phyloP scores from a whole-genome alignment of 768 basidiomycete species.

The Trametes cingulata region DNA sequence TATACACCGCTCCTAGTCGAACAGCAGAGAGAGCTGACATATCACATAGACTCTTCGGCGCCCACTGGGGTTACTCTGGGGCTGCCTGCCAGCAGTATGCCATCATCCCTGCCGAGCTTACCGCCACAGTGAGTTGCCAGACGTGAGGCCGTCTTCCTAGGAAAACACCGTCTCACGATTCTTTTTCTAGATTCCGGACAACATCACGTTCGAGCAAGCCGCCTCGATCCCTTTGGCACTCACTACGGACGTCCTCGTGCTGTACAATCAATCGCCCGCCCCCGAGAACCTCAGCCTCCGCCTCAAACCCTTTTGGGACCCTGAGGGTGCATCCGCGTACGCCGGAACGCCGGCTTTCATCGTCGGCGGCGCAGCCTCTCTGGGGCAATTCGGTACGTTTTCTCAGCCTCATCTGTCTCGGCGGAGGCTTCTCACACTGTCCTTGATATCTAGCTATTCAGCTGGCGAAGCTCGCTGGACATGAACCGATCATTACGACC shows the following conservation, averaged over 20 bases:
- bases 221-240: constrained; percentile 33
- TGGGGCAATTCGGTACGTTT: constrained; percentile 27
- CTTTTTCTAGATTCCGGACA: constrained; percentile 27
- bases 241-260: background rate
- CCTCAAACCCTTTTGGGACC: constrained; percentile 13
- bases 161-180: background rate
- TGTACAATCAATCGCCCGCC: background rate
- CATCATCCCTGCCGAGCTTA: constrained; percentile 26
- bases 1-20: background rate
- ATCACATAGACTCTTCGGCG: constrained; percentile 22
- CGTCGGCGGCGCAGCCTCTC: constrained; percentile 23
- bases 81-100: constrained; percentile 31
- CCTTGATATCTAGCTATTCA: constrained; percentile 20
- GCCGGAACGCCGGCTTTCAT: constrained; percentile 23
- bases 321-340: constrained; percentile 11
- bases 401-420: background rate
- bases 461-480: constrained; percentile 24
- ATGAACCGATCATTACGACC: constrained; percentile 30
- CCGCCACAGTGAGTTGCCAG: constrained; percentile 19
- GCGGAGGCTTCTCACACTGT: background rate
- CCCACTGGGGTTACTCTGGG: background rate
- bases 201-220: constrained; percentile 32
- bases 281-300: constrained; percentile 6
- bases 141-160: background rate
- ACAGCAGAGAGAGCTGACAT: background rate